These are phyloP conservation scores for Solanum chilense DNA, from an alignment of 257 asterid genomes.

Conservation along the genomic window DNA sequence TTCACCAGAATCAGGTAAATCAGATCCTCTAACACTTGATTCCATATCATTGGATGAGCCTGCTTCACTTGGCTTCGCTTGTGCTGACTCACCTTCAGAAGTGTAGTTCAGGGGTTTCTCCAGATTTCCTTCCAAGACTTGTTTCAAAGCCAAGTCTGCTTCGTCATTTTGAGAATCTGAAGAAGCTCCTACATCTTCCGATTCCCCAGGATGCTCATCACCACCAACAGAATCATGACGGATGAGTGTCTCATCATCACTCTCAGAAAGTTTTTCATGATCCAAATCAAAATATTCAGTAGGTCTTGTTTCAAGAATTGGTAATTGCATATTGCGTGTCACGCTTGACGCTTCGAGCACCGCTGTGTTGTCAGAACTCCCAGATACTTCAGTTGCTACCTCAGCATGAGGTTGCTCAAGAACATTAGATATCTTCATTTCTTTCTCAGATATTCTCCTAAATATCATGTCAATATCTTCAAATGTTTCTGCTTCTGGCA, in stretches of 20 bases:
- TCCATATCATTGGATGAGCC: conserved; percentile 7
- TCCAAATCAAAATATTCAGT: conserved; percentile 18
- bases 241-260: neutral
- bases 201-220: conserved; percentile 8
- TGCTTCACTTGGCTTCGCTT: conserved; percentile 12
- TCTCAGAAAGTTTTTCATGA: conserved; percentile 10
- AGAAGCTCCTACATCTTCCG: conserved; percentile 9
- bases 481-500: neutral
- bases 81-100: conserved; percentile 8
- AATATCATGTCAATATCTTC: conserved; percentile 1
- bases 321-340: conserved; percentile 3
- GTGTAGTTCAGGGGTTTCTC: conserved; percentile 8
- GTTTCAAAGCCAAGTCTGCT: neutral
- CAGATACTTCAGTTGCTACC: neutral
- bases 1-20: neutral
- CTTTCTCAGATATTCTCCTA: conserved; percentile 2
- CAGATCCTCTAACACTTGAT: neutral
- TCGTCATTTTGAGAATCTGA: conserved; percentile 19
- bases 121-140: conserved; percentile 13
- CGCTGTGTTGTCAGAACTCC: neutral
- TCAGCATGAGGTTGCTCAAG: neutral
- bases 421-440: conserved; percentile 6
- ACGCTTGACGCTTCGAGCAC: neutral
- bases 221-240: conserved; percentile 11
- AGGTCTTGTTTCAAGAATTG: conserved; percentile 15